Evolutionary conservation across 2,329 filamentous ascomycete genomes (phyloP).

Genomic region (Paecilomyces formosus): DNA sequence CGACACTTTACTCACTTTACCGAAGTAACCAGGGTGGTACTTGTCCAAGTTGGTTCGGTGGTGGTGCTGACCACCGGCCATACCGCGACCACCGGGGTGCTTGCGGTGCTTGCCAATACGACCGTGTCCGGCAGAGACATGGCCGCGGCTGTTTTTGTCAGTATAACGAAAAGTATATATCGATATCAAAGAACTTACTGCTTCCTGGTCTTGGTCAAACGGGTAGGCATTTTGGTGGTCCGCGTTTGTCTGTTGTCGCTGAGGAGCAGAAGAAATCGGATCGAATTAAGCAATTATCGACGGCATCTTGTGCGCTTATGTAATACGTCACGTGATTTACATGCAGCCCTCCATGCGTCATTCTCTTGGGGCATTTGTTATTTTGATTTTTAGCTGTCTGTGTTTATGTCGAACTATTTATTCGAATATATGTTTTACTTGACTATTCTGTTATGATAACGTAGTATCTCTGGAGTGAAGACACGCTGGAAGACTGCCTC

Average conservation of each 20-base stretch:
- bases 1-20: constrained; percentile 49
- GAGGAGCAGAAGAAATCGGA: neutral
- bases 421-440: too few relatives aligned
- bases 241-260: neutral
- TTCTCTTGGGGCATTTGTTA: neutral
- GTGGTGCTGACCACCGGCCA: constrained; percentile 99
- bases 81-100: constrained; percentile 70
- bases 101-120: constrained; percentile 99
- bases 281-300: neutral
- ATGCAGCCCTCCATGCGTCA: neutral
- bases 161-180: neutral
- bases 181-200: constrained; percentile 7
- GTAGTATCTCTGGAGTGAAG: too few relatives aligned
- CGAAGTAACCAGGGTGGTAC: constrained; percentile 99
- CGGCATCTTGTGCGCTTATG: neutral
- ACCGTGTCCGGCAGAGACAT: constrained; percentile 97
- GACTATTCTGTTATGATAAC: too few relatives aligned
- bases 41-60: constrained; percentile 89
- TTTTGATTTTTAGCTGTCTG: neutral
- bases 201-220: constrained; percentile 44
- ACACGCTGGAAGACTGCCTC: too few relatives aligned
- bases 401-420: neutral
- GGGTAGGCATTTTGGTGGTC: constrained; percentile 39
- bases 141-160: constrained; percentile 58
- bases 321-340: neutral